A percentile compares a stretch with the other conserved stretches of the same genome.
phyloP scores from a whole-genome alignment of 2,329 filamentous ascomycete species.

The Cyclaneusma minus region DNA sequence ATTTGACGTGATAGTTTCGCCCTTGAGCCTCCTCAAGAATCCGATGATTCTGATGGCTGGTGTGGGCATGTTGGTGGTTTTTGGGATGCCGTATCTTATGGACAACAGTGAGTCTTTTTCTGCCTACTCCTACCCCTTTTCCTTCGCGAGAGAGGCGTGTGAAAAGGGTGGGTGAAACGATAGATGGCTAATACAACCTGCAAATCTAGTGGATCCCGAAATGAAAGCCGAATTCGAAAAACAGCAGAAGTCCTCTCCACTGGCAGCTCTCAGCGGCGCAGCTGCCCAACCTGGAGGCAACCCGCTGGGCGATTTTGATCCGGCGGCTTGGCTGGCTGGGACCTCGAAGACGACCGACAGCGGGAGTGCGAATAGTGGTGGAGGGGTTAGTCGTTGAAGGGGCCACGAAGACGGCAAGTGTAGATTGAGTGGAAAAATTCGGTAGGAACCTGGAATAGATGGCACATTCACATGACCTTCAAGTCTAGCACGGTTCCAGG shows the following conservation, averaged over 20 bases:
- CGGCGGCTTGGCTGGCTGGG: conserved; percentile 54
- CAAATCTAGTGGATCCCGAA: conserved; percentile 76
- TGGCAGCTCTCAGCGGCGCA: conserved; percentile 37
- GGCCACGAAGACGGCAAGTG: no score
- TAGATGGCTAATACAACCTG: neutral
- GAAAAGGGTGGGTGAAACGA: conserved; percentile 6
- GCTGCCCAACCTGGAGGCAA: conserved; percentile 18
- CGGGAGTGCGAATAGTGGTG: conserved; percentile 7
- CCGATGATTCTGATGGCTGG: conserved; percentile 93
- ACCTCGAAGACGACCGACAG: conserved; percentile 15
- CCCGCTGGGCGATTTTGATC: conserved; percentile 46
- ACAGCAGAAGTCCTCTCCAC: conserved; percentile 61
- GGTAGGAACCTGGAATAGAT: no score
- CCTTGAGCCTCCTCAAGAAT: conserved; percentile 75
- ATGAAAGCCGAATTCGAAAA: conserved; percentile 85
- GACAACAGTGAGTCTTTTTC: conserved; percentile 64
- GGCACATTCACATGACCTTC: no score
- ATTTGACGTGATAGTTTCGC: conserved; percentile 40
- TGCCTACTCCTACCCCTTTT: conserved; percentile 1
- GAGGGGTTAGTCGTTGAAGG: no score
- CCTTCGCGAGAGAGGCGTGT: conserved; percentile 1
- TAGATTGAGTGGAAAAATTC: no score
- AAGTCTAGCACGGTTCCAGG: no score
- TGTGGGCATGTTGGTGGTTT: conserved; percentile 65
- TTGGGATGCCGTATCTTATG: conserved; percentile 89